Conservation (phyloP, 768 basidiomycete genomes). For the Suillus subaureus region DNA sequence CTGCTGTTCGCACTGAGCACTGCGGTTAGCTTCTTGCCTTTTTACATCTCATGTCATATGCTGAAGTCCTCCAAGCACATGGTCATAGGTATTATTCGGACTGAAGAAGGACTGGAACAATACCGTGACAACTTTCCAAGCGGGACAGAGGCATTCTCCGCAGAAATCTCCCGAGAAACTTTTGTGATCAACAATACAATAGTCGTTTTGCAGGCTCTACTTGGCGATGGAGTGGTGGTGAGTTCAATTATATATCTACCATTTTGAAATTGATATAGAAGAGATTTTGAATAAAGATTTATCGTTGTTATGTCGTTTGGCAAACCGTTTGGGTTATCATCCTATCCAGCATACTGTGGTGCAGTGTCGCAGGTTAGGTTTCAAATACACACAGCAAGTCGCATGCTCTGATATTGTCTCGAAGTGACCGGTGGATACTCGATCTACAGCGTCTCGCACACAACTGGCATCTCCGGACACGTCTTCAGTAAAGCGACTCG, state of each 20-base stretch:
- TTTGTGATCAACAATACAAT: slow-evolving; percentile 30
- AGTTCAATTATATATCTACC: slow-evolving; percentile 1
- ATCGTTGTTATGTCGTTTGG: slow-evolving; percentile 36
- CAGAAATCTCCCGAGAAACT: slow-evolving; percentile 26
- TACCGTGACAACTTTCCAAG: too few relatives aligned
- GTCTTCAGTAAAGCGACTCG: slow-evolving; percentile 31
- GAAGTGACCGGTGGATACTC: slow-evolving; percentile 24
- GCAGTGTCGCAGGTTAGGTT: slow-evolving; percentile 23
- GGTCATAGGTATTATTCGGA: slow-evolving; percentile 25
- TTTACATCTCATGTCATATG: too few relatives aligned
- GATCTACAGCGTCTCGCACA: slow-evolving; percentile 18
- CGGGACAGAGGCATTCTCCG: slow-evolving; percentile 28
- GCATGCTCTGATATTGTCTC: not conserved
- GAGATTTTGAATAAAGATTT: slow-evolving; percentile 18
- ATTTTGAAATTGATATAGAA: not conserved
- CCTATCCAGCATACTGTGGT: slow-evolving; percentile 33
- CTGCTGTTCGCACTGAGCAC: slow-evolving; percentile 34
- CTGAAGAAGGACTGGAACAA: slow-evolving; percentile 28
- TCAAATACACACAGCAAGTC: not conserved
- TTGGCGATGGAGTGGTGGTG: slow-evolving; percentile 35
- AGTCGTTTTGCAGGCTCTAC: slow-evolving; percentile 28
- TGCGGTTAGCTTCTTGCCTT: slow-evolving; percentile 17
- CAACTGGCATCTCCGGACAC: slow-evolving; percentile 1
- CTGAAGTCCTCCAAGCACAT: slow-evolving; percentile 23
- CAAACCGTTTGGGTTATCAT: slow-evolving; percentile 28